Conservation (phyloP, 768 basidiomycete species). For the Zangia roseola region DNA sequence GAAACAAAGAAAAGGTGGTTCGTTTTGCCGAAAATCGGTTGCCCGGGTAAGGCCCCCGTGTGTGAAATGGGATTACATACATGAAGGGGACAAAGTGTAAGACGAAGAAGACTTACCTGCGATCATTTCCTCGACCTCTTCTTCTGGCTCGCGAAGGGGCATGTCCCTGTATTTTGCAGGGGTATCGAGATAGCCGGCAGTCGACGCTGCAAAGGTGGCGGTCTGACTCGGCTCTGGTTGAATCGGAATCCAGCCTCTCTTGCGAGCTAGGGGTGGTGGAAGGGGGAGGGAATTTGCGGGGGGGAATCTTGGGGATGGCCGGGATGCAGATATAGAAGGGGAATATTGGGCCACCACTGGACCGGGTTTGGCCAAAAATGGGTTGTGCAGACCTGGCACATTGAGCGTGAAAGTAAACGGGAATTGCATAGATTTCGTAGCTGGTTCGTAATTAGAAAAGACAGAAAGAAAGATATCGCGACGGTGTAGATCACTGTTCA, state of each 20-base stretch:
- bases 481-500: not conserved
- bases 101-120: constrained; percentile 38
- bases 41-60: constrained; percentile 12
- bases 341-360: constrained; percentile 13
- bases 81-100: constrained; percentile 23
- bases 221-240: constrained; percentile 55
- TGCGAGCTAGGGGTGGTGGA: constrained; percentile 45
- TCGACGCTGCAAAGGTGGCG: constrained; percentile 49
- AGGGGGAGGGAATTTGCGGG: constrained; percentile 28
- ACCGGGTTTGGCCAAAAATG: constrained; percentile 44
- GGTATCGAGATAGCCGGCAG: constrained; percentile 67
- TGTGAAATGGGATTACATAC: constrained; percentile 13
- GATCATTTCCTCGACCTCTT: constrained; percentile 46
- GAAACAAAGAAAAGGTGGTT: constrained; percentile 14
- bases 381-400: constrained; percentile 66
- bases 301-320: constrained; percentile 17
- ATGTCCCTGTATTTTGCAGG: constrained; percentile 58
- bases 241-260: constrained; percentile 74
- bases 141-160: constrained; percentile 28
- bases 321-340: constrained; percentile 23
- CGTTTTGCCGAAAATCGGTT: constrained; percentile 13
- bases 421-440: constrained; percentile 46
- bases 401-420: constrained; percentile 71
- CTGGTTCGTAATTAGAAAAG: constrained; percentile 20
- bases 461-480: not conserved